Evolutionary conservation across 805 yeast species (phyloP), one percentile per base, ranked within the genome.

Genomic region (Pichia pseudocactophila): DNA sequence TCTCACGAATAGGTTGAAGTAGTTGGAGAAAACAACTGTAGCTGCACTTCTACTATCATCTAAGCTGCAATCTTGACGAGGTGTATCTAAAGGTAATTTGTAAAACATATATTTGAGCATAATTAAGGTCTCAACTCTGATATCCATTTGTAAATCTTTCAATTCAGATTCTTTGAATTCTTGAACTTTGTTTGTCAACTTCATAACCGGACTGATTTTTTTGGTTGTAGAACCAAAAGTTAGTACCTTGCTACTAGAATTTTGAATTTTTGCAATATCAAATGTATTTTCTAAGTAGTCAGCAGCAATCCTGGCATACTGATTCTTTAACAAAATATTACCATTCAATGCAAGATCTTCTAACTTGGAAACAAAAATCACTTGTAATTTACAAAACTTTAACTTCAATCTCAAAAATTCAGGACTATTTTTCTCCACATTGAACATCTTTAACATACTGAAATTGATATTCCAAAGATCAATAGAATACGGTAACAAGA

Each of bases 11-110:
- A 70, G 52, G 15, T 79, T 78, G 59, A 82, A 83, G 52, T 80
- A 82, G 47, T 79, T 79, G 4, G 82, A 78, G 58, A 84, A 83
- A 10, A 77, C 69, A 36, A 81, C 73, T 26, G 75, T 75, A 9
- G 57, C 52, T 16, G 59, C 56, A 18, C 54, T 37, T 20, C 41
- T 40, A 30, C 49, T 57, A 30, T 58, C 58, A 10, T 49, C 50
- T 4, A 54, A 39, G 6, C 52, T 43, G 69, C 67, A 11, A 69
- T 65, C 25, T 76, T 50, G 52, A 36, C 78, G 44, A 68, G 80
- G 30, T 74, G 80, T 20, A 73, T 79, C 89, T 34, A 80, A 57
- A 4, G 80, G 71, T 27, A 80, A 57, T n/a, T 70, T 67, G 22
- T 71, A 72, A 19, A 84, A 66, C 17, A 79, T 66, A 18, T 70